These are phyloP conservation scores for Lactarius deliciosus DNA, from an alignment of 768 basidiomycete species.

Conservation along the genomic window DNA sequence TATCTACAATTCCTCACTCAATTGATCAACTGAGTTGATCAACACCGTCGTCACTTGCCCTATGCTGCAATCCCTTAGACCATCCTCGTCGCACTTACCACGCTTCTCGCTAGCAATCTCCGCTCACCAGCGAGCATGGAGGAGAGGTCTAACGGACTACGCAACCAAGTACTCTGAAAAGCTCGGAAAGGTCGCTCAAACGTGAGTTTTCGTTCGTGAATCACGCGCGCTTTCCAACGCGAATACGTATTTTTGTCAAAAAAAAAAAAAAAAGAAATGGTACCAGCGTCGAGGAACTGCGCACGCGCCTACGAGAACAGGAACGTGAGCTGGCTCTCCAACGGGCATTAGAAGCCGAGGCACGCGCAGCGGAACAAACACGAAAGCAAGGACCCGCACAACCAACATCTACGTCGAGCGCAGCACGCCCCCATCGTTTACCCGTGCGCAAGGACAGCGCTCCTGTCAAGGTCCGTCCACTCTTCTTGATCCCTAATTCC, in stretches of 20 bases:
- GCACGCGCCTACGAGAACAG: constrained; percentile 12
- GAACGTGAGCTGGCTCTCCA: constrained; percentile 18
- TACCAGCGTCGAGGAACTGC: constrained; percentile 21
- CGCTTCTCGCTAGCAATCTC: background rate
- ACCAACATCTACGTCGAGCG: constrained; percentile 21
- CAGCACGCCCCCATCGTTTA: constrained; percentile 20
- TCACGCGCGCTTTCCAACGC: constrained; percentile 21
- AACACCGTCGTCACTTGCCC: background rate
- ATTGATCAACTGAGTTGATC: too few relatives aligned
- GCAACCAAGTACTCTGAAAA: constrained; percentile 67
- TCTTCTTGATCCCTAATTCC: constrained; percentile 5
- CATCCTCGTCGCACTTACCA: background rate
- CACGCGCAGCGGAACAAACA: constrained; percentile 17
- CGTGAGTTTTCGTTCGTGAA: constrained; percentile 47
- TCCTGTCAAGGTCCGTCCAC: constrained; percentile 56
- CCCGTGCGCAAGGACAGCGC: constrained; percentile 58
- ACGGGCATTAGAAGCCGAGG: constrained; percentile 28
- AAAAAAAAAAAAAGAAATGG: constrained; percentile 16
- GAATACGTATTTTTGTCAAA: background rate
- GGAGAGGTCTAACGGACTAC: constrained; percentile 33
- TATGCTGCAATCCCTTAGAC: constrained; percentile 15
- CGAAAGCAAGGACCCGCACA: background rate
- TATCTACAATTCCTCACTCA: constrained; percentile 2
- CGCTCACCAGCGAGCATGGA: constrained; percentile 2
- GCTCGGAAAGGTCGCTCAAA: constrained; percentile 57